Base-by-base conservation (phyloP, 192 early-diverging fungal genomes). In the Entomortierella beljakovae region DNA sequence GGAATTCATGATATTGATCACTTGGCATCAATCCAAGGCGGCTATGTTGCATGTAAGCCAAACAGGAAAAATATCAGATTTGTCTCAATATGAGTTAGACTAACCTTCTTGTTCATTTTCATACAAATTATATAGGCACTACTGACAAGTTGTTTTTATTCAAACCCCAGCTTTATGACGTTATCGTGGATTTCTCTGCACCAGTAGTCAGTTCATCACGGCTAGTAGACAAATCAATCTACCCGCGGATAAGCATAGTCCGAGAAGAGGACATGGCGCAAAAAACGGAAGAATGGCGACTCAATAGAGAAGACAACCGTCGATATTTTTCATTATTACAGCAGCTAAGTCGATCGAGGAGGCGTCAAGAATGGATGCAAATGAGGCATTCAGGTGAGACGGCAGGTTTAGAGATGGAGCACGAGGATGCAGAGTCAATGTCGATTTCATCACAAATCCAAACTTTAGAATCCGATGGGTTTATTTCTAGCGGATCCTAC, bases 1-100 rank as follows among this genome's bases (percentile, higher is more conserved):
- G 85, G 87, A 3, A 75, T 88, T n/a, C 79, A 82, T 59, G 87
- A 88, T 58, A 82, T 88, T 34, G 61, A 76, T 28, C 32, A 72
- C 23, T 50, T 88, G 28, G 64, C 74, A 38, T 42, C 48, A 11
- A 54, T 73, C 0, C 38, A 57, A 28, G 72, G 74, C 13, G 85
- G 80, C 29, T 88, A 82, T 62, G 80, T 86, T 52, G 83, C 82
- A 40, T 88, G 85, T 86, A 83, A 57, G 84, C 70, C 34, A 16
- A n/a, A n/a, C n/a, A n/a, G n/a, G n/a, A n/a, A n/a, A n/a, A n/a
- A n/a, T n/a, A n/a, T n/a, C n/a, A n/a, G n/a, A n/a, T n/a, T n/a
- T n/a, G n/a, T n/a, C n/a, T n/a, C n/a, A n/a, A n/a, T n/a, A n/a
- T n/a, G n/a, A n/a, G n/a, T n/a, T n/a, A n/a, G n/a, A n/a, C n/a